Evolutionary conservation across 768 basidiomycete species (phyloP), one percentile per base, ranked within the genome.

Genomic region (Tulasnella sp.): DNA sequence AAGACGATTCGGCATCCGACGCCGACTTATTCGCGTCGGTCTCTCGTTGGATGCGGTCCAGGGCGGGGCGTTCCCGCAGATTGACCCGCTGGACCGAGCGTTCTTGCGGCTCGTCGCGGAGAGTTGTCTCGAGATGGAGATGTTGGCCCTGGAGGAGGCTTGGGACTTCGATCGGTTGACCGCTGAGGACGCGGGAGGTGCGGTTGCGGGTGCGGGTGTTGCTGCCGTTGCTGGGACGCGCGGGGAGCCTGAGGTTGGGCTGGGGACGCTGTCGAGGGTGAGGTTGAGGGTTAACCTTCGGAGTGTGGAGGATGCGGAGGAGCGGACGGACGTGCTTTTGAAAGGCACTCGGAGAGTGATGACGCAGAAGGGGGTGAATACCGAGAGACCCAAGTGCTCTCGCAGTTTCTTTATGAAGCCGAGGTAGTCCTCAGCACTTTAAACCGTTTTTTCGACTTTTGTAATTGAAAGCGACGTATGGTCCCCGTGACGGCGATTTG

Each of bases 111-210:
- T 70, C 32, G 22, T 70, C 37, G 69, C 69, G 22, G 6, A 17
- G 6, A 70, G 69, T 19, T 70, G 69, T 70, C 69, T 44, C 11
- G 47, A 70, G 6, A 34, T 70, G 32, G 69, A 70, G 69, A 6
- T 62, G 19, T n/a, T 70, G 32, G 47, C 29, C 1, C 17, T 70
- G 37, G 69, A 52, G 69, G 36, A 52, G 41, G 69, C 35, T 32
- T 70, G 69, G 69, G 69, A 70, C 34, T 70, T 47, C 22, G 40
- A 42, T 35, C 22, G 26, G 47, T 40, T 65, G 39, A 65, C 39
- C 34, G 34, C 64, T 9, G 7, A 16, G 17, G 26, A 22, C 11
- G 34, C 64, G 19, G n/a, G 4, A 37, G 0, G n/a, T 8, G 34
- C 8, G n/a, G n/a, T n/a, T n/a, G n/a, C n/a, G n/a, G n/a, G n/a